A percentile compares a stretch with the other conserved stretches of the same genome.
Conservation (phyloP, 2,329 filamentous ascomycete species). For the Helotiales sp. region DNA sequence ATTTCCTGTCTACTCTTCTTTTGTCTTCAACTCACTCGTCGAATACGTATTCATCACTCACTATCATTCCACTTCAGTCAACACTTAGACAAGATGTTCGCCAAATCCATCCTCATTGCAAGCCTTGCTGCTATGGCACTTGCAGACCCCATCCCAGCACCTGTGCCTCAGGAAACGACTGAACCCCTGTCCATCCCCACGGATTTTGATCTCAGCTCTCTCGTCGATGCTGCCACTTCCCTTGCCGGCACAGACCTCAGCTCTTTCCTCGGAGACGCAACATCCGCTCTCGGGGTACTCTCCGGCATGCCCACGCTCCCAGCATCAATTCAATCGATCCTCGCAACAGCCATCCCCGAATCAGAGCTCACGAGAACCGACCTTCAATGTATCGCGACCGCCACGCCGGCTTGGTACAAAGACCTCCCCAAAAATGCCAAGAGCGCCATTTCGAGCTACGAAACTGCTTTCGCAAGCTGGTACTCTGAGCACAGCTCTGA, state of each 20-base stretch:
- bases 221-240: slow-evolving; percentile 15
- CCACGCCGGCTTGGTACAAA: slow-evolving; percentile 22
- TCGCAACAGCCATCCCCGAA: slow-evolving; percentile 25
- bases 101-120: slow-evolving; percentile 20
- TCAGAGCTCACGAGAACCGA: slow-evolving; percentile 6
- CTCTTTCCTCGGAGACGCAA: not conserved
- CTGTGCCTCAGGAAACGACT: not conserved
- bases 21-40: not conserved
- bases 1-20: not conserved
- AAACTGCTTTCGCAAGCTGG: slow-evolving; percentile 21
- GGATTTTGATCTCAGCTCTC: slow-evolving; percentile 13
- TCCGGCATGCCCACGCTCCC: slow-evolving; percentile 27
- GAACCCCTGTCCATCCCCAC: slow-evolving; percentile 4
- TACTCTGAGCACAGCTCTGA: slow-evolving; percentile 10
- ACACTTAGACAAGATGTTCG: slow-evolving; percentile 17
- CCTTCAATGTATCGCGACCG: slow-evolving; percentile 9
- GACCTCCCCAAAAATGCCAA: slow-evolving; percentile 23
- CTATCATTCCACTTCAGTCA: not conserved
- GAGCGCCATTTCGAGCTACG: slow-evolving; percentile 26
- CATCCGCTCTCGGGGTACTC: slow-evolving; percentile 2
- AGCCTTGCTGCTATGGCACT: slow-evolving; percentile 14
- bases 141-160: slow-evolving; percentile 22
- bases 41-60: not conserved
- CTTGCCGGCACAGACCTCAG: slow-evolving; percentile 1
- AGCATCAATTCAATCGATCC: slow-evolving; percentile 20